Conservation (phyloP, 73 alveolate genomes). For the Paramecium caudatum region DNA sequence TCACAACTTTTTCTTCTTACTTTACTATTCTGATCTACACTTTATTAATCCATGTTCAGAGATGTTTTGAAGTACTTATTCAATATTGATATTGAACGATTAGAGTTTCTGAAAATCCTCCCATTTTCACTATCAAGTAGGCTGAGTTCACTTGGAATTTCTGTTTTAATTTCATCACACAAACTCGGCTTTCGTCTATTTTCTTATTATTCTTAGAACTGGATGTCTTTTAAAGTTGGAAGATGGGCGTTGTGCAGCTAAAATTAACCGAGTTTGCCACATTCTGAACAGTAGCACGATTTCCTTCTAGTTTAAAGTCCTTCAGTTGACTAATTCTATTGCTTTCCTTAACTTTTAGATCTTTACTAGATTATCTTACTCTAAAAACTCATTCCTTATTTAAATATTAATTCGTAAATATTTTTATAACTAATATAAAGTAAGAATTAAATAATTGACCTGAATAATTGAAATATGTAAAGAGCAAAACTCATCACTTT, state of each 20-base stretch:
- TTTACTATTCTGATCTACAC: not conserved
- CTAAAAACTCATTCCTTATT: too few relatives aligned
- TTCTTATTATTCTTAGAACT: not conserved
- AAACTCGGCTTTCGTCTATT: not conserved
- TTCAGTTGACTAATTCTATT: too few relatives aligned
- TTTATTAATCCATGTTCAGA: not conserved
- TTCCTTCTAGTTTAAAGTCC: not conserved
- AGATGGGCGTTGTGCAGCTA: not conserved
- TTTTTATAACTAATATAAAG: too few relatives aligned
- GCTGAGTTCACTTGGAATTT: conserved; percentile 30
- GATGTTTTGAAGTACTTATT: not conserved
- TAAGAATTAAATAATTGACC: too few relatives aligned
- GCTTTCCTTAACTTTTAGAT: too few relatives aligned
- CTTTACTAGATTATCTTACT: too few relatives aligned
- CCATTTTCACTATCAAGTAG: conserved; percentile 42
- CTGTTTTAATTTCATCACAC: conserved; percentile 31
- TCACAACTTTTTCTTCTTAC: conserved; percentile 36
- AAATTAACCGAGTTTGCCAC: not conserved
- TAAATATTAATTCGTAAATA: too few relatives aligned
- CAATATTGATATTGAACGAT: conserved; percentile 16
- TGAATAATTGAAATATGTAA: too few relatives aligned
- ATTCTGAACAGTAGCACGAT: not conserved
- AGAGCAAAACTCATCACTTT: too few relatives aligned
- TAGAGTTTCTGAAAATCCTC: conserved; percentile 17
- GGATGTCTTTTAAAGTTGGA: conserved; percentile 7